phyloP scores from a whole-genome alignment of 768 basidiomycete genomes.

The Amanita muscaria region DNA sequence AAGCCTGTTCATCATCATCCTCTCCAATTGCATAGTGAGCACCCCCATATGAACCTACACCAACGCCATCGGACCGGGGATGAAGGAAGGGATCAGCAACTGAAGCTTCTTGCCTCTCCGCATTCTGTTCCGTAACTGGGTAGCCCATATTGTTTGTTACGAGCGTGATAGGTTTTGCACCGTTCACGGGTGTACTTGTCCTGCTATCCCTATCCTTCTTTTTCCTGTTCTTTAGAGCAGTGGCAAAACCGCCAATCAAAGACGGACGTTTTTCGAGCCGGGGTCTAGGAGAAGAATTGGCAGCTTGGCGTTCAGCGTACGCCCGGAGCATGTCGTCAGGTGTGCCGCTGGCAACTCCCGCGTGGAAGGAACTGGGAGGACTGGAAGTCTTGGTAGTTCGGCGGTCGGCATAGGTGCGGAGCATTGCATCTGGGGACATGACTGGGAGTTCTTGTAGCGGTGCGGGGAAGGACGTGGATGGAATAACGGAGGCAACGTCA shows the following conservation, averaged over 20 bases:
- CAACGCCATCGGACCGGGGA: slow-evolving; percentile 6
- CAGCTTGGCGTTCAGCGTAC: slow-evolving; percentile 16
- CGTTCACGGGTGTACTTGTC: background rate
- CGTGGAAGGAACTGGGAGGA: background rate
- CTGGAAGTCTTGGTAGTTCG: slow-evolving; percentile 10
- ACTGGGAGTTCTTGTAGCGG: slow-evolving; percentile 17
- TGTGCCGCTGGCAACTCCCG: background rate
- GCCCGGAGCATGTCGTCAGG: slow-evolving; percentile 7
- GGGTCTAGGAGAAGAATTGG: background rate
- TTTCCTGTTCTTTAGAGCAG: slow-evolving; percentile 9
- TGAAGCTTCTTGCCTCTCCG: background rate
- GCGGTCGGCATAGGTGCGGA: slow-evolving; percentile 60
- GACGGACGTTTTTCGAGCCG: background rate
- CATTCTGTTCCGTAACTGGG: background rate
- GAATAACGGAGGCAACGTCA: background rate
- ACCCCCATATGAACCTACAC: slow-evolving; percentile 15
- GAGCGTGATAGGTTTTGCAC: background rate
- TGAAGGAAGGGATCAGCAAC: too few relatives aligned
- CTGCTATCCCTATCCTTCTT: slow-evolving; percentile 5
- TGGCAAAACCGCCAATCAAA: background rate
- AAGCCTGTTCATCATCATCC: slow-evolving; percentile 16
- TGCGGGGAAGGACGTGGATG: background rate
- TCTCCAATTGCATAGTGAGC: slow-evolving; percentile 26
- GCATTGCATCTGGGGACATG: slow-evolving; percentile 65
- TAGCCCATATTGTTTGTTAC: background rate